These are phyloP conservation scores for Suhomyces kilbournensis DNA, from an alignment of 805 yeast species.

Conservation along the genomic window DNA sequence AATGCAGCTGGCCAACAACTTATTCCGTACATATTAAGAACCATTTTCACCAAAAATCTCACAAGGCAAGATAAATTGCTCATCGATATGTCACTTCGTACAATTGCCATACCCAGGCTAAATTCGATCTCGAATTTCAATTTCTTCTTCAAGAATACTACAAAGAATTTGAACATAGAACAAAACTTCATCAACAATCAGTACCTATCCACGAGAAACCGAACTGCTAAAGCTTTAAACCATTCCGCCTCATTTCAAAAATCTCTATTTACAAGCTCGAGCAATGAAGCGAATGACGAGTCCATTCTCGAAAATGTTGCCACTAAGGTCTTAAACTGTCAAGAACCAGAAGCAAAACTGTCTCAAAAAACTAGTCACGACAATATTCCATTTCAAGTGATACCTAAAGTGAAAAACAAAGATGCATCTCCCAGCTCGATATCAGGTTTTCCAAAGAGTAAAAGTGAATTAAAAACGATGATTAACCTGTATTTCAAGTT, in stretches of 20 bases:
- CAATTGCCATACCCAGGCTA: constrained; percentile 14
- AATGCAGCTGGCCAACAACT: not conserved
- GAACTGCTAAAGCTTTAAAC: not conserved
- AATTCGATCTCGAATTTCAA: constrained; percentile 22
- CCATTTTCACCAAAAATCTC: not conserved
- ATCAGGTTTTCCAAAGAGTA: constrained; percentile 5
- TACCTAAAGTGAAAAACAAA: constrained; percentile 28
- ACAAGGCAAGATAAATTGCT: not conserved
- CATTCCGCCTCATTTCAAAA: not conserved
- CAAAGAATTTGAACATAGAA: constrained; percentile 23
- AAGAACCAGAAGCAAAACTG: constrained; percentile 29
- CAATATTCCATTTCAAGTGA: constrained; percentile 58
- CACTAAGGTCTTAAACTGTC: constrained; percentile 44
- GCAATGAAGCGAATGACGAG: not conserved
- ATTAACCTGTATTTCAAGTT: constrained; percentile 68
- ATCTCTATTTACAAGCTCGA: not conserved
- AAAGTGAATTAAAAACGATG: constrained; percentile 32
- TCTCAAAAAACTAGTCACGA: constrained; percentile 15
- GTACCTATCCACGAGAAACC: constrained; percentile 9
- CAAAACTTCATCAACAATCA: constrained; percentile 37
- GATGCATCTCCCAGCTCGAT: not conserved
- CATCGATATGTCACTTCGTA: constrained; percentile 15
- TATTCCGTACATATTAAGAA: not conserved
- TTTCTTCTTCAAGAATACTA: constrained; percentile 37
- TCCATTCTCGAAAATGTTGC: constrained; percentile 39